Conservation (phyloP, 192 early-diverging fungal species). For the Rhizophagus prolifer region DNA sequence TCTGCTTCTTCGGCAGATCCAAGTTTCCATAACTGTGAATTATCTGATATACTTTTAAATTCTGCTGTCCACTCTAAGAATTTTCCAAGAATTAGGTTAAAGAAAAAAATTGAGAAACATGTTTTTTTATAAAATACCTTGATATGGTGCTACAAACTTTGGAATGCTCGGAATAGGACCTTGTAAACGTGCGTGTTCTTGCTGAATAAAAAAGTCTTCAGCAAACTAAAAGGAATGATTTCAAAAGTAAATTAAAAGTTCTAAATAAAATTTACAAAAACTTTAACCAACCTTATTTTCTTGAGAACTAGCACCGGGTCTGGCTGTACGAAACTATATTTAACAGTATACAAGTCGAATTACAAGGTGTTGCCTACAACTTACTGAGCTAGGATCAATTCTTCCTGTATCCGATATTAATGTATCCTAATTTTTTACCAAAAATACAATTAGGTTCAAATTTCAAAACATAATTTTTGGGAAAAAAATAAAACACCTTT, state of each 20-base stretch:
- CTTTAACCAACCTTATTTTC: not conserved
- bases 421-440: not conserved
- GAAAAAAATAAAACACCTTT: constrained; percentile 51
- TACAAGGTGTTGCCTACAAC: not conserved
- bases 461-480: not conserved
- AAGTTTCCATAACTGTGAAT: constrained; percentile 36
- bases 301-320: not conserved
- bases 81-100: not conserved
- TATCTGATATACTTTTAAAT: constrained; percentile 22
- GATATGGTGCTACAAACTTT: not conserved
- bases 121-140: not conserved
- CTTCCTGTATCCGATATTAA: not conserved
- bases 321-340: constrained; percentile 24
- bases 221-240: not conserved
- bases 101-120: not conserved
- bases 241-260: not conserved
- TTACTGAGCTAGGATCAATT: constrained; percentile 11
- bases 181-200: not conserved
- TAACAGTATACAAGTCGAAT: not conserved
- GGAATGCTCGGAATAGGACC: not conserved
- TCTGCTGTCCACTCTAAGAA: constrained; percentile 36
- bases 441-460: not conserved
- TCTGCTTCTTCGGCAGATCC: constrained; percentile 36
- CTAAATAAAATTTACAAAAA: not conserved
- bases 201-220: constrained; percentile 21